Evolutionary conservation across 2,329 filamentous ascomycete genomes (phyloP), one percentile per base, ranked within the genome.

Genomic region (Colletotrichum lini): DNA sequence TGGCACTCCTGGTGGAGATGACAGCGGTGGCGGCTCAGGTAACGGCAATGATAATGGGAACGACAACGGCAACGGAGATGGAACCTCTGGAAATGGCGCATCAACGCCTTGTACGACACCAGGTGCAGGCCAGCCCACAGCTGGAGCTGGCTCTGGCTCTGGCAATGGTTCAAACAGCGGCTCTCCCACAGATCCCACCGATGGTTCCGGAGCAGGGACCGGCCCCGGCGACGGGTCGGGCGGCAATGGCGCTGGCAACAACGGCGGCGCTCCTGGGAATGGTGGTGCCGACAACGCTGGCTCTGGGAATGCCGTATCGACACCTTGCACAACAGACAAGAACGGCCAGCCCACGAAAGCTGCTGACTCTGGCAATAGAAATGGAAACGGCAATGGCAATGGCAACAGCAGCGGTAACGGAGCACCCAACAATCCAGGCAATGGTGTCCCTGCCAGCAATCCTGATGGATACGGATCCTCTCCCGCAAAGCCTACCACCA

Each of bases 91-190:
- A n/a, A 30, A 52, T 5, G 44, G 15, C 56, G 12, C 40, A 40
- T 68, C 65, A 26, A 64, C 65, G 4, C 38, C 64, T 30, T 68
- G 59, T 13, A 56, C 65, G 1, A 47, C 40, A 5, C 42, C 40
- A 15, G 38, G 18, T 3, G n/a, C 18, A 3, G 35, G 53, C 35
- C 53, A 57, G 18, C 53, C 35, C 18, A 57, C 53, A n/a, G 9
- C 4, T 30, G 7, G 12, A 18, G 21, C 40, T 12, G 52, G 23
- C 18, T 21, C 42, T 26, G 52, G 23, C 15, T 26, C 30, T 58
- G 44, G 40, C 5, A 23, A 42, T 38, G 30, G 35, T 18, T 44
- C 38, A 16, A 35, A 38, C 18, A 23, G 44, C 45, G 56, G 56
- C 40, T 30, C 18, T 5, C 21, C 50, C 7, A 58, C 18, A 40